Evolutionary conservation across 2,329 filamentous ascomycete genomes (phyloP), one percentile per base, ranked within the genome.

Genomic region (Epichloe hybrida): DNA sequence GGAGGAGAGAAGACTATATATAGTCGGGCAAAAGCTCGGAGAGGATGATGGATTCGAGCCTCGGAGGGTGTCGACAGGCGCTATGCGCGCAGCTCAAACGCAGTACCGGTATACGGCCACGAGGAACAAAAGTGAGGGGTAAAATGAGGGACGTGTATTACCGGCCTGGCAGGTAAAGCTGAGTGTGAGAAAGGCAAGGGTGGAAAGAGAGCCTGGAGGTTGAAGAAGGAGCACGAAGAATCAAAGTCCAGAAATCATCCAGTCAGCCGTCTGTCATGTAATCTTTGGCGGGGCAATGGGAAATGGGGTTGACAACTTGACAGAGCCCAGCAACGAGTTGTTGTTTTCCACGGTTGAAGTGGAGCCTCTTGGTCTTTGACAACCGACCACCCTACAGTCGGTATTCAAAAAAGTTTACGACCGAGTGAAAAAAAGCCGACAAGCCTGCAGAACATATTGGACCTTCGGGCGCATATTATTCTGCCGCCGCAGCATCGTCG

Each of bases 211-310:
- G 23, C n/a, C n/a, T 45, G 27, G 27, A 23, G n/a, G 12, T 15
- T 27, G 42, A 45, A 52, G 34, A 40, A 41, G 31, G 27, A 44
- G 44, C 31, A 48, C 35, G 38, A 46, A 48, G 42, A 60, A 58
- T 55, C 59, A 53, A 57, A 52, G 52, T 57, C 50, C 43, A 46
- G 37, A 50, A 45, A 35, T 20, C 35, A 48, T 53, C 51, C 52
- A 46, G 43, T 43, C 39, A 41, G 8, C 27, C 27, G 8, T 31
- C 27, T 9, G 27, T 20, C 43, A 35, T 23, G n/a, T n/a, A 21
- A 51, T 42, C 27, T 50, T 64, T 63, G 62, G 64, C 62, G 64
- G 64, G 64, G 64, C 62, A 63, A 59, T 60, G 47, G 34, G 27
- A 31, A 38, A 34, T 36, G 41, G 54, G 20, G 11, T 20, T 12